Percentiles rank a stretch among this genome's conserved stretches.
These are phyloP conservation scores for Colletotrichum gloeosporioides DNA, from an alignment of 2,329 filamentous ascomycete genomes.

Conservation along the genomic window DNA sequence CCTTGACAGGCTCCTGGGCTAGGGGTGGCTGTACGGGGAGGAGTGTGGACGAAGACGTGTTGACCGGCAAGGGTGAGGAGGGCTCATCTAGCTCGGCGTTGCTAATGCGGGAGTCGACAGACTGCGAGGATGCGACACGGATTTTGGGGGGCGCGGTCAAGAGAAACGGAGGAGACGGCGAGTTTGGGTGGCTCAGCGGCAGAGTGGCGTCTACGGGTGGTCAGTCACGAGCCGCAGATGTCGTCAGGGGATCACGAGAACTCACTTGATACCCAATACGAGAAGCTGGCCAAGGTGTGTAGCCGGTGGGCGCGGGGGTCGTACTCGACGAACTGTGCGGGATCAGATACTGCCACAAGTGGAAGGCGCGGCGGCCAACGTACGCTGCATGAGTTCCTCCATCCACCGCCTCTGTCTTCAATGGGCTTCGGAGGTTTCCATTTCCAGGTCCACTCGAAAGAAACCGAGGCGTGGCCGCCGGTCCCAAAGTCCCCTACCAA, in stretches of 20 bases:
- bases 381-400: constrained; percentile 94
- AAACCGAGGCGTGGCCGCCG: constrained; percentile 79
- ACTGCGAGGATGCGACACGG: constrained; percentile 85
- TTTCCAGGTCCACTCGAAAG: constrained; percentile 96
- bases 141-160: constrained; percentile 76
- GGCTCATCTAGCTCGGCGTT: constrained; percentile 71
- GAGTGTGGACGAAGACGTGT: constrained; percentile 23
- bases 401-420: constrained; percentile 88
- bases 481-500: constrained; percentile 93
- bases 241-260: not conserved
- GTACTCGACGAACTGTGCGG: constrained; percentile 86
- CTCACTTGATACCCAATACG: constrained; percentile 91
- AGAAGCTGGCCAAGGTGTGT: constrained; percentile 88
- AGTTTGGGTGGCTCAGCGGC: constrained; percentile 62
- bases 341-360: constrained; percentile 28
- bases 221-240: constrained; percentile 19
- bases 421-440: constrained; percentile 86
- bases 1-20: constrained; percentile 67
- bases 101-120: constrained; percentile 82
- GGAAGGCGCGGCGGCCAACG: constrained; percentile 30
- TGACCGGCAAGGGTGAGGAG: constrained; percentile 52
- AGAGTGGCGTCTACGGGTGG: constrained; percentile 44
- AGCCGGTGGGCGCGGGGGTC: constrained; percentile 90
- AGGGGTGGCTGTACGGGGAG: constrained; percentile 21
- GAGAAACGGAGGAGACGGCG: constrained; percentile 76